These are phyloP conservation scores for Boletus subcaerulescens DNA, from an alignment of 768 basidiomycete species.

Conservation along the genomic window DNA sequence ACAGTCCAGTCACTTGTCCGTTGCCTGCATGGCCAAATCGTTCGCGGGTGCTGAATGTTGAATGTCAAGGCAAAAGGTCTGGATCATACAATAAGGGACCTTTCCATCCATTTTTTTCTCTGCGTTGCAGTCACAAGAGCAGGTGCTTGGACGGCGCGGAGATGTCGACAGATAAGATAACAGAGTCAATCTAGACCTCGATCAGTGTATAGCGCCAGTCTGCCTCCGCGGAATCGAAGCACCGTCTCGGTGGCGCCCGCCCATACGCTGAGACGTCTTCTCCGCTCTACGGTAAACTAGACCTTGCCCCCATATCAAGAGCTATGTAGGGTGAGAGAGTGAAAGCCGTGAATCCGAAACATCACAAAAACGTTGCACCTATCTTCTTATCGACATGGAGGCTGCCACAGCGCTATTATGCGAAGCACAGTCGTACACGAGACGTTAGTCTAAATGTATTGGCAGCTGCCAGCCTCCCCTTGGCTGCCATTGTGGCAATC, in stretches of 20 bases:
- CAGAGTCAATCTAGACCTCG: conserved; percentile 9
- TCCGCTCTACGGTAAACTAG: conserved; percentile 3
- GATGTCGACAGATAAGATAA: conserved; percentile 23
- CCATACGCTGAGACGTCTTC: conserved; percentile 2
- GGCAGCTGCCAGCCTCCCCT: background rate
- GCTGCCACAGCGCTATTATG: background rate
- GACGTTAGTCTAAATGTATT: background rate
- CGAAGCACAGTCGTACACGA: background rate
- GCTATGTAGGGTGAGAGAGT: no score
- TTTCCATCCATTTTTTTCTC: background rate
- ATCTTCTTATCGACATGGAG: conserved; percentile 2
- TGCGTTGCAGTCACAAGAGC: background rate
- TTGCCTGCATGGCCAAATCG: background rate
- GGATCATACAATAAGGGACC: background rate
- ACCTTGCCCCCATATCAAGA: background rate
- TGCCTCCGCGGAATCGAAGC: conserved; percentile 24
- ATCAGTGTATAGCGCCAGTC: conserved; percentile 4
- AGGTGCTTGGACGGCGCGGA: conserved; percentile 24
- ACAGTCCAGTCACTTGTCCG: conserved; percentile 1
- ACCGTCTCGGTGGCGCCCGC: background rate
- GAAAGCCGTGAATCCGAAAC: background rate
- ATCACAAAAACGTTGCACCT: conserved; percentile 4
- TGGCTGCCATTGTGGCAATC: background rate
- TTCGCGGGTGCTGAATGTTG: conserved; percentile 21
- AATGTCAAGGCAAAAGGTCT: background rate